Evolutionary conservation across 768 basidiomycete genomes (phyloP).

Genomic region (Leccinum pellstonianum): DNA sequence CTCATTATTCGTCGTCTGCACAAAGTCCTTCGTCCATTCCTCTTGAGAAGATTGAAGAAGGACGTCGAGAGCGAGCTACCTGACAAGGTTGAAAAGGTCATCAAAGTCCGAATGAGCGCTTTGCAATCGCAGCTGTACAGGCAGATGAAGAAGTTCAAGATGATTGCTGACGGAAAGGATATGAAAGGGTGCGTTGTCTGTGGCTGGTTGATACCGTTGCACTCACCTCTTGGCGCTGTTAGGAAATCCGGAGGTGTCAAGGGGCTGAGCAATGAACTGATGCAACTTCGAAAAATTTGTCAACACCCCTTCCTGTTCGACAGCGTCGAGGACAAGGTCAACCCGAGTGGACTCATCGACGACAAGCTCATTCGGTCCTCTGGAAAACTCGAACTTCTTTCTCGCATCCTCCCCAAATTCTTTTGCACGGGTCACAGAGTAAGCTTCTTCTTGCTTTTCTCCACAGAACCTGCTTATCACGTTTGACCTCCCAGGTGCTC

Average conservation of each 20-base stretch:
- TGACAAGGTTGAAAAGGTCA: slow-evolving; percentile 97
- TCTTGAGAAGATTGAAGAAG: slow-evolving; percentile 90
- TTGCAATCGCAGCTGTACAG: slow-evolving; percentile 91
- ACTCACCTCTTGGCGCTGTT: slow-evolving; percentile 8
- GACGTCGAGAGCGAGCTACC: slow-evolving; percentile 95
- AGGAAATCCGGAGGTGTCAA: slow-evolving; percentile 80
- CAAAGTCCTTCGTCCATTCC: slow-evolving; percentile 93
- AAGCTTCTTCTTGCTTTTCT: slow-evolving; percentile 17
- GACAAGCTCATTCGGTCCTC: slow-evolving; percentile 83
- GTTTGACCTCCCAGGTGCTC: slow-evolving; percentile 60
- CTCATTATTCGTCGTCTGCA: slow-evolving; percentile 96
- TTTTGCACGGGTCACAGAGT: slow-evolving; percentile 91
- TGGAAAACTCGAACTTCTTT: slow-evolving; percentile 92
- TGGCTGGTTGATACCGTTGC: not conserved
- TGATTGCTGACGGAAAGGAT: slow-evolving; percentile 84
- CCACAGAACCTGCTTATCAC: not conserved
- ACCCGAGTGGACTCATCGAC: slow-evolving; percentile 76
- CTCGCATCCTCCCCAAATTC: slow-evolving; percentile 91
- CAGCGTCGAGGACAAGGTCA: slow-evolving; percentile 92
- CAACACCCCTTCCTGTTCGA: slow-evolving; percentile 97
- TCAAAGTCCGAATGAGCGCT: slow-evolving; percentile 93
- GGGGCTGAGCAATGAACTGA: slow-evolving; percentile 90
- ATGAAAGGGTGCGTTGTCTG: slow-evolving; percentile 60
- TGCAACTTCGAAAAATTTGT: slow-evolving; percentile 98
- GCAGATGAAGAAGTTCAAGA: slow-evolving; percentile 98